Evolutionary conservation across 1,139 yeast species (phyloP).

Genomic region (Zygosaccharomyces pseudobailii): DNA sequence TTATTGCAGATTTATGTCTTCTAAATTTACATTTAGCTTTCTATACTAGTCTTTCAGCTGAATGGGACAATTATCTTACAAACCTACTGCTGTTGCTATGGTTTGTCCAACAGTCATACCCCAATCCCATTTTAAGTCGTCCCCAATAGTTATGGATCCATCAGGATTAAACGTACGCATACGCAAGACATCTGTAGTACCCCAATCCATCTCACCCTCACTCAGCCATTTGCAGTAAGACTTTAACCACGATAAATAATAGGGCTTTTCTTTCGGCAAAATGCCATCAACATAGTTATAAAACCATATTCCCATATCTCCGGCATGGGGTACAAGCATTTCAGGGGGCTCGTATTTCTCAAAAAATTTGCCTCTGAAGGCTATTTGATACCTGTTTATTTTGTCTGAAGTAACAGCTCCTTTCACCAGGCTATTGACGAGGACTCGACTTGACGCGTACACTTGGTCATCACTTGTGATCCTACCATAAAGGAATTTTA

Average conservation of each 20-base stretch:
- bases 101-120: constrained; percentile 33
- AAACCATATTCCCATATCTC: constrained; percentile 36
- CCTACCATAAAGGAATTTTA: constrained; percentile 30
- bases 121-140: constrained; percentile 37
- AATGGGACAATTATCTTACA: not conserved
- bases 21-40: no score
- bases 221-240: constrained; percentile 32
- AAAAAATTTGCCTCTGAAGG: constrained; percentile 33
- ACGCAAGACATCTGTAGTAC: constrained; percentile 15
- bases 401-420: constrained; percentile 24
- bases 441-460: constrained; percentile 37
- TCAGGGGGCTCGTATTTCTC: constrained; percentile 30
- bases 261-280: constrained; percentile 22
- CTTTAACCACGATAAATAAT: constrained; percentile 25
- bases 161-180: constrained; percentile 27
- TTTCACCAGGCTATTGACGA: constrained; percentile 22
- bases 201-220: constrained; percentile 29
- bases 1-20: no score
- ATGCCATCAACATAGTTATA: constrained; percentile 29
- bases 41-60: no score
- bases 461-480: constrained; percentile 41
- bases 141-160: constrained; percentile 27
- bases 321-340: constrained; percentile 35
- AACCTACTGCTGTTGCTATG: constrained; percentile 5
- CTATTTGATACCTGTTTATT: constrained; percentile 35